phyloP scores from a whole-genome alignment of 1,139 yeast species.

The Geotrichum aggregatum region DNA sequence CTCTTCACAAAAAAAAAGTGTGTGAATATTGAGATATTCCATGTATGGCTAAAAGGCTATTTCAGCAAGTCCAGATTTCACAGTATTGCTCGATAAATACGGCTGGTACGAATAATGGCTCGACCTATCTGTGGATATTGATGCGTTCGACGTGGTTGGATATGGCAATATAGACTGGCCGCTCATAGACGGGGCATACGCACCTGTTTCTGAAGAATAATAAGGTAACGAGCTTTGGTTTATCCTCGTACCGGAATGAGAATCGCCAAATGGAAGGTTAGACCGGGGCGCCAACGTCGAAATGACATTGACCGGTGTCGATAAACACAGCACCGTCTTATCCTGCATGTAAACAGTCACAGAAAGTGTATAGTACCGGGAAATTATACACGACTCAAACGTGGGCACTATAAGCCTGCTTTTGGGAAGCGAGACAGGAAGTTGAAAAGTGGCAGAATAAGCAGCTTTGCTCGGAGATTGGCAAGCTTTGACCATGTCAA shows the following conservation, averaged over 20 bases:
- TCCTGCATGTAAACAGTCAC: constrained; percentile 1
- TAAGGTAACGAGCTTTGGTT: background rate
- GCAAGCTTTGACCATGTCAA: background rate
- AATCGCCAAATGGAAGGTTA: constrained; percentile 4
- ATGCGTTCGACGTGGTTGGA: background rate
- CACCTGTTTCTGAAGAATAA: background rate
- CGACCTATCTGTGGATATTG: background rate
- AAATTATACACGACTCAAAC: constrained; percentile 7
- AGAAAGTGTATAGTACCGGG: constrained; percentile 4
- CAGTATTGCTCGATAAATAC: background rate
- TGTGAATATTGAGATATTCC: background rate
- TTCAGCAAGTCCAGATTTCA: background rate
- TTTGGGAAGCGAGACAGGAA: constrained; percentile 4
- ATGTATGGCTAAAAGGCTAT: background rate
- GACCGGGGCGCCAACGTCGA: background rate
- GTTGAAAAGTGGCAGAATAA: background rate
- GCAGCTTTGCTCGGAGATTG: background rate
- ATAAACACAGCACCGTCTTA: background rate
- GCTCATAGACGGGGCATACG: background rate
- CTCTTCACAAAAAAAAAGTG: background rate
- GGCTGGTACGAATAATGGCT: background rate
- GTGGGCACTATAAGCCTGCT: constrained; percentile 1
- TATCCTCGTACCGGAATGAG: background rate
- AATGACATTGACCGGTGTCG: constrained; percentile 4
- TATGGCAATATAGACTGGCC: background rate